Conservation (phyloP, 1,284 basidiomycete genomes). For the Ustilago xerochloae region DNA sequence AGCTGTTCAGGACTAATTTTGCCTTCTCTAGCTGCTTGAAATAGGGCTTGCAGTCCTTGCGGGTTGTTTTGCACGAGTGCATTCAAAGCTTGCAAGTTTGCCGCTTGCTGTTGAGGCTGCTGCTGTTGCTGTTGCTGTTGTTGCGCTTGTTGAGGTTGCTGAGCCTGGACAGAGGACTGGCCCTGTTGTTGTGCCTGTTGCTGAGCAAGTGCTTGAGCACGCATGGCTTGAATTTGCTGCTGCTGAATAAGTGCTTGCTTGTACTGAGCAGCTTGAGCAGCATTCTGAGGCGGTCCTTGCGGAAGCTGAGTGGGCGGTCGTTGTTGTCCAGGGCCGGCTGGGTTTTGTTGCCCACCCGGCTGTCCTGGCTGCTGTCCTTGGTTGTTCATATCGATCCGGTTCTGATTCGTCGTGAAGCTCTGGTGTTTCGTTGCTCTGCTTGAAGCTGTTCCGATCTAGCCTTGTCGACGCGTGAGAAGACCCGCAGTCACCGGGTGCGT, state of each 20-base stretch:
- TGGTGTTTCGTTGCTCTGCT: no score
- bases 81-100: slow-evolving; percentile 49
- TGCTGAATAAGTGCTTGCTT: slow-evolving; percentile 50
- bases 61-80: slow-evolving; percentile 59
- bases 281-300: slow-evolving; percentile 29
- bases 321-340: slow-evolving; percentile 10
- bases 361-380: slow-evolving; percentile 34
- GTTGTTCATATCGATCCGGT: slow-evolving; percentile 37
- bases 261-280: slow-evolving; percentile 44
- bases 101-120: slow-evolving; percentile 26
- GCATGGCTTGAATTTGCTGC: slow-evolving; percentile 51
- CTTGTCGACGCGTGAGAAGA: slow-evolving; percentile 2
- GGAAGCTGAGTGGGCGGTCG: slow-evolving; percentile 14
- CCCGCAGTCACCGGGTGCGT: neutral
- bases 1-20: slow-evolving; percentile 59
- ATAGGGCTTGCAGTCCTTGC: slow-evolving; percentile 52
- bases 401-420: no score
- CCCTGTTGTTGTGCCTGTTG: slow-evolving; percentile 40
- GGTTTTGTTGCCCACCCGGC: slow-evolving; percentile 9
- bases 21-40: slow-evolving; percentile 59
- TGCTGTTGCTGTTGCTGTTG: slow-evolving; percentile 24
- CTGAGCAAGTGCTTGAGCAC: slow-evolving; percentile 42
- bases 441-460: no score
- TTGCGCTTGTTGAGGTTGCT: slow-evolving; percentile 25
- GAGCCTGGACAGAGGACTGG: slow-evolving; percentile 18